phyloP scores from a whole-genome alignment of 2,329 filamentous ascomycete genomes.

The Fusarium neocosmosporiellum region DNA sequence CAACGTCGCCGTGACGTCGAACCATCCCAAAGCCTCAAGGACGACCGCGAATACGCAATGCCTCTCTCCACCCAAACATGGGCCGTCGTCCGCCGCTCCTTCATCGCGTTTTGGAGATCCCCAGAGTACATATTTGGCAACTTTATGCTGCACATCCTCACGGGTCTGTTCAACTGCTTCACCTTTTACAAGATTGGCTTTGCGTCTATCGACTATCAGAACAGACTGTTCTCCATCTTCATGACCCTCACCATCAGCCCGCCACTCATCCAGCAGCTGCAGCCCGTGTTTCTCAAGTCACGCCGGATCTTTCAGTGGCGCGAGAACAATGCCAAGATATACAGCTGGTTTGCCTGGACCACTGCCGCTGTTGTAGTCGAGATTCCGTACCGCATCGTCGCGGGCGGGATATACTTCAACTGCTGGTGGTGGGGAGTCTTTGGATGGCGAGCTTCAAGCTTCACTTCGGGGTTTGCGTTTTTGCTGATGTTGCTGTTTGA shows the following conservation, averaged over 20 bases:
- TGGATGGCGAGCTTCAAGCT: constrained; percentile 62
- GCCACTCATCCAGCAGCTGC: constrained; percentile 80
- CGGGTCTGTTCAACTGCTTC: constrained; percentile 76
- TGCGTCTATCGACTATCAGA: constrained; percentile 72
- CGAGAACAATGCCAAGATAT: constrained; percentile 83
- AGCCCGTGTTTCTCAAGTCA: constrained; percentile 76
- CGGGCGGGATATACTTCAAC: constrained; percentile 61
- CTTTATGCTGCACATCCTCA: constrained; percentile 70
- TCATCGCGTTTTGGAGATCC: constrained; percentile 72
- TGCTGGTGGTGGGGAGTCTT: constrained; percentile 70
- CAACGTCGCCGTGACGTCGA: constrained; percentile 54
- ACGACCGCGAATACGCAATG: constrained; percentile 72
- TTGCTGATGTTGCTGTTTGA: constrained; percentile 75
- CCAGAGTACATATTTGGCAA: constrained; percentile 73
- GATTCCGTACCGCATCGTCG: constrained; percentile 75
- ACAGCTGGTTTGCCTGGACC: constrained; percentile 78
- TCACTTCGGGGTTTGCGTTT: constrained; percentile 71
- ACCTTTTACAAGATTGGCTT: constrained; percentile 74
- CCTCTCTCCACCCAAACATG: constrained; percentile 64
- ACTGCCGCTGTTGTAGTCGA: constrained; percentile 75
- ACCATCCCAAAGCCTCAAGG: constrained; percentile 53
- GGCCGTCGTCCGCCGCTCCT: constrained; percentile 67
- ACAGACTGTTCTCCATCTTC: constrained; percentile 79
- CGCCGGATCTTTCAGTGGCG: constrained; percentile 76
- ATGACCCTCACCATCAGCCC: constrained; percentile 81